phyloP scores from a whole-genome alignment of 2,329 filamentous ascomycete genomes.

The Davidsoniella neocaledoniae region DNA sequence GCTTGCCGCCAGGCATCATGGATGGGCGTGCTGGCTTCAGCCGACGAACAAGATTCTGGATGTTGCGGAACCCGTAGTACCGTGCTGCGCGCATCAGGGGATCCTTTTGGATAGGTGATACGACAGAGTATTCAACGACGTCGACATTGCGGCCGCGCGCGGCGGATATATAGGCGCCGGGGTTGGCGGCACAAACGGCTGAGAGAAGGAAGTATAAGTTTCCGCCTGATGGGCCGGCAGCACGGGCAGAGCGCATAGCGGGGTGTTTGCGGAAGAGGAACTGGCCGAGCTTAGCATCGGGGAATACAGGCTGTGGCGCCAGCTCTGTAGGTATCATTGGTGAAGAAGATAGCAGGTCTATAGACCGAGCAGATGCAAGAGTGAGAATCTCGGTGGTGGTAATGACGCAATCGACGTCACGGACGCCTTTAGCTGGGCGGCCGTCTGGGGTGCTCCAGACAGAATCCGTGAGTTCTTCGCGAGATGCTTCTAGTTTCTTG shows the following conservation, averaged over 20 bases:
- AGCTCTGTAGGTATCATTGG: conserved; percentile 33
- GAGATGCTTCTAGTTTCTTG: conserved; percentile 92
- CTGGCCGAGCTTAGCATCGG: conserved; percentile 48
- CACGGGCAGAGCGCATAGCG: conserved; percentile 25
- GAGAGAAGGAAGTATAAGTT: conserved; percentile 74
- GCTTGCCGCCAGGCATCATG: conserved; percentile 61
- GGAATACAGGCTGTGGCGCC: conserved; percentile 44
- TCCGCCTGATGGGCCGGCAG: conserved; percentile 70
- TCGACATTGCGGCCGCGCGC: conserved; percentile 74
- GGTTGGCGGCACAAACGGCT: conserved; percentile 51
- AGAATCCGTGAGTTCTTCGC: conserved; percentile 73
- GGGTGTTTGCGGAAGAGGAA: conserved; percentile 51
- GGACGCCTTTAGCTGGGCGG: conserved; percentile 37
- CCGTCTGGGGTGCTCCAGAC: conserved; percentile 44
- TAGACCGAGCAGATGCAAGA: conserved; percentile 62
- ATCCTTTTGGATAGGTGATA: conserved; percentile 32
- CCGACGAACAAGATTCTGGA: conserved; percentile 89
- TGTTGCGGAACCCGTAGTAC: conserved; percentile 96
- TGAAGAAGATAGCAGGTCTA: conserved; percentile 47
- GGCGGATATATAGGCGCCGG: conserved; percentile 54
- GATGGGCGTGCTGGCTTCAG: conserved; percentile 67
- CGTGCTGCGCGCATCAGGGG: conserved; percentile 64
- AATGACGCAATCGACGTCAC: conserved; percentile 96
- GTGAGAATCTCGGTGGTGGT: conserved; percentile 89
- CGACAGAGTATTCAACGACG: conserved; percentile 68